Conservation (phyloP, 768 basidiomycete species). For the Rickenella mellea region DNA sequence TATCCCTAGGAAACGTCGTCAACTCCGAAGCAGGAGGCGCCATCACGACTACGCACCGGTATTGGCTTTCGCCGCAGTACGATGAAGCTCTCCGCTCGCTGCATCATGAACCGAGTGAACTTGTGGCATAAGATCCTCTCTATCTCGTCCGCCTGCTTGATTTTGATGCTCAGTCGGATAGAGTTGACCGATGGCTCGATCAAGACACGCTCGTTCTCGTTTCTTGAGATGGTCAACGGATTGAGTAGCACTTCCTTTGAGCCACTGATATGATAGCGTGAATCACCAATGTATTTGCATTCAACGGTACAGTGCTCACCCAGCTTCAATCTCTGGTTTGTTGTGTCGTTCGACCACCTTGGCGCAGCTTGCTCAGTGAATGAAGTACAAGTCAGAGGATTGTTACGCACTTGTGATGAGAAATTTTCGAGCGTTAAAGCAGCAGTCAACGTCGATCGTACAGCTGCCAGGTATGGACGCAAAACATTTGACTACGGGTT, state of each 20-base stretch:
- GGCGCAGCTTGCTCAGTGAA: conserved; percentile 11
- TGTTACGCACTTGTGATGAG: conserved; percentile 71
- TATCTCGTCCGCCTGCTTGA: conserved; percentile 99
- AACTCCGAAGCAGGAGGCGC: neutral
- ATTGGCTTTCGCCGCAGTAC: conserved; percentile 94
- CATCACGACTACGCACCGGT: conserved; percentile 43
- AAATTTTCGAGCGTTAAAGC: conserved; percentile 97
- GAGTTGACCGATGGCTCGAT: conserved; percentile 98
- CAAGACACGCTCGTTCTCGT: conserved; percentile 93
- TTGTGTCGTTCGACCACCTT: conserved; percentile 97
- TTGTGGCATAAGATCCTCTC: conserved; percentile 96
- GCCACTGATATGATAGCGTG: conserved; percentile 47
- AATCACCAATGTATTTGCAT: neutral
- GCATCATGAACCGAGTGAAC: conserved; percentile 99
- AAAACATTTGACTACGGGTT: conserved; percentile 78
- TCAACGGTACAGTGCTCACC: conserved; percentile 33
- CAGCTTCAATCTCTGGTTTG: conserved; percentile 89
- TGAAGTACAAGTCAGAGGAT: conserved; percentile 6
- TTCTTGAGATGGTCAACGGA: conserved; percentile 89
- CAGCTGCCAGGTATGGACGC: conserved; percentile 91
- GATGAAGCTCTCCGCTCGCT: conserved; percentile 94
- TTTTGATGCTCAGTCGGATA: conserved; percentile 92
- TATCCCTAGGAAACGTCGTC: conserved; percentile 57
- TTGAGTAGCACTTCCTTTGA: conserved; percentile 94
- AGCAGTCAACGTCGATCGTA: conserved; percentile 93